Percentiles rank a stretch among this genome's conserved stretches.
These are phyloP conservation scores for Heterobasidion annosum DNA, from an alignment of 1,284 basidiomycete species.

Conservation along the genomic window DNA sequence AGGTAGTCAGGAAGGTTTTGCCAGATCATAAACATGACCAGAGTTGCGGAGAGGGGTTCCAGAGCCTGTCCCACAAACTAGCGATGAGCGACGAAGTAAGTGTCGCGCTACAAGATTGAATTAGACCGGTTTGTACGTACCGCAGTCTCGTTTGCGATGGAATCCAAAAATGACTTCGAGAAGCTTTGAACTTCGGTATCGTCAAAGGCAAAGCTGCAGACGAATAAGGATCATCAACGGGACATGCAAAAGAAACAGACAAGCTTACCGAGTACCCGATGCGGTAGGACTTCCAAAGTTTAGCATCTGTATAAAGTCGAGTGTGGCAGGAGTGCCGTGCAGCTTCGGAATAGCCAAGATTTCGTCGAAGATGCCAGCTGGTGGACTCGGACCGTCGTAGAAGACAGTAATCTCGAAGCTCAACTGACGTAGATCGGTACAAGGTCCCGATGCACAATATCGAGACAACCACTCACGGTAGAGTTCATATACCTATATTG, in stretches of 20 bases:
- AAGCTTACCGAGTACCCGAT: conserved; percentile 1
- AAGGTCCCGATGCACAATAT: background rate
- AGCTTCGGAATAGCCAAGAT: conserved; percentile 1
- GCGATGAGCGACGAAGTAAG: background rate
- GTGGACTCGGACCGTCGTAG: conserved; percentile 7
- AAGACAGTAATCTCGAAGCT: conserved; percentile 2
- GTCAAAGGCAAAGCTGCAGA: conserved; percentile 31
- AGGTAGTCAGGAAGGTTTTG: conserved; percentile 4
- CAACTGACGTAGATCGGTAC: background rate
- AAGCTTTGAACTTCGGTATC: conserved; percentile 21
- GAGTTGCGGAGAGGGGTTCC: conserved; percentile 8
- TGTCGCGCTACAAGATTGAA: background rate
- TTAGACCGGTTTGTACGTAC: background rate
- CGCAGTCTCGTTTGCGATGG: background rate
- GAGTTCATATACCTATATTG: conserved; percentile 20
- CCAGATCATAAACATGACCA: conserved; percentile 3
- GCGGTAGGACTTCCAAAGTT: conserved; percentile 24
- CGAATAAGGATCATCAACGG: background rate
- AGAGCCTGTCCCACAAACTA: background rate
- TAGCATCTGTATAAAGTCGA: conserved; percentile 29
- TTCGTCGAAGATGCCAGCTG: conserved; percentile 8
- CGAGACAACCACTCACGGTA: background rate
- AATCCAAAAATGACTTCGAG: background rate
- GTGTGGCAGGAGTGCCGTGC: conserved; percentile 12
- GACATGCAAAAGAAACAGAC: background rate